Base-by-base conservation (phyloP, 345 rosid genomes). In the Excoecaria cochinchinensis region DNA sequence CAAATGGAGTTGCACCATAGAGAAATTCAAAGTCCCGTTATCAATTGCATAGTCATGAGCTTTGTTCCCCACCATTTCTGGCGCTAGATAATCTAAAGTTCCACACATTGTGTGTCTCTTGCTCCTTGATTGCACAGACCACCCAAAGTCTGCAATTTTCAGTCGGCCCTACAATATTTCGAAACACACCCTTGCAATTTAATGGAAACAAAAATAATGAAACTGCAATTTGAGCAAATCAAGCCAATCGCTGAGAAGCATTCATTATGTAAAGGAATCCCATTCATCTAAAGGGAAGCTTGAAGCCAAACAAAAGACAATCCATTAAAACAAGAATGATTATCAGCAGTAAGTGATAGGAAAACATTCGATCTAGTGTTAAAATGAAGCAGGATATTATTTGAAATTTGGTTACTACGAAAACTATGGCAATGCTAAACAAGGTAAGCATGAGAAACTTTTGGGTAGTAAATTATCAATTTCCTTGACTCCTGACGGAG, bases 11-110 rank as follows among this genome's bases (percentile, higher is more conserved):
- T 61, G 82, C 76, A 8, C 99, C 99, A 3, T 90, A 96, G 57
- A 96, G 92, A 84, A 96, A 96, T 85, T 93, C 99, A 93, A 78
- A 58, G 98, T 93, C 98, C 98, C 93, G 82, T 96, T 96, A 86
- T 96, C 98, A 64, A 96, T 97, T 8, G 97, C 93, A 67, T 89
- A 84, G 77, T 92, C 99, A 62, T 93, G 97, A 76, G 90, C 95
- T 85, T 82, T 90, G 13, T 90, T 89, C 80, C 93, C 98, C 24
- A 96, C 98, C 97, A 93, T 90, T 84, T 96, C 98, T 22, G 98
- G 99, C 67, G 98, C 98, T 56, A 96, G 85, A 70, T 96, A 93
- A 74, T 96, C 99, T 77, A 96, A 78, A 7, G 99, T 93, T 59
- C 99, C 99, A 77, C 99, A 96, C 98, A 93, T 89, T 14, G 98